Evolutionary conservation across 1,139 yeast genomes (phyloP), one percentile per base, ranked within the genome.

Genomic region (Geotrichum siamense): DNA sequence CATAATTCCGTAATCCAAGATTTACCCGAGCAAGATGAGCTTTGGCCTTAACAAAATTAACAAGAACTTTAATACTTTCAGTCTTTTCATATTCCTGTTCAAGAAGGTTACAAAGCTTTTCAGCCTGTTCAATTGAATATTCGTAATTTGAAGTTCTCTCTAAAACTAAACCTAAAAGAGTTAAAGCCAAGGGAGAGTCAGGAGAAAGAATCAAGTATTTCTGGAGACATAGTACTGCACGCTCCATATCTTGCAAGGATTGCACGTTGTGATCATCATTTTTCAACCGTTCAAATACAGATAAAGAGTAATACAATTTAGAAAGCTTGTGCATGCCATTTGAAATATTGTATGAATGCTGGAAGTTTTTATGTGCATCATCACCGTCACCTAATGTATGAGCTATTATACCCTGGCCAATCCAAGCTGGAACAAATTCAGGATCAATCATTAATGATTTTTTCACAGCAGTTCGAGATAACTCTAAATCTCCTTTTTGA

Each of bases 371-470:
- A 8, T 71, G 62, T 0, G 94, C 79, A 13, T 67, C 69, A 2
- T 60, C 64, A 0, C 41, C 23, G 35, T 82, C 75, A 0, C 87
- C 91, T n/a, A 63, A 56, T 1, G 74, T 74, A 46, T 76, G 76
- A 1, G 79, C 73, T 0, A 82, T 67, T 28, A 89, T 62, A 0
- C 96, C 97, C 57, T 81, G 78, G 1, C 96, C 96, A 31, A 84
- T 61, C 97, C 98, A 91, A 0, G 96, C 75, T n/a, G 70, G 69
- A 0, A 84, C 71, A 46, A 72, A 74, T 43, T 79, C 82, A 1
- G 98, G 96, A 2, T 91, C 82, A 9, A 84, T 69, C 15, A 94
- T 78, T 53, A 85, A 93, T 0, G 94, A 82, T 52, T 85, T 74
- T 39, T 72, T 67, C 51, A 83, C 78, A 0, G 94, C 79, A 50